Conservation (phyloP, 1,284 basidiomycete species). For the Malassezia nana region DNA sequence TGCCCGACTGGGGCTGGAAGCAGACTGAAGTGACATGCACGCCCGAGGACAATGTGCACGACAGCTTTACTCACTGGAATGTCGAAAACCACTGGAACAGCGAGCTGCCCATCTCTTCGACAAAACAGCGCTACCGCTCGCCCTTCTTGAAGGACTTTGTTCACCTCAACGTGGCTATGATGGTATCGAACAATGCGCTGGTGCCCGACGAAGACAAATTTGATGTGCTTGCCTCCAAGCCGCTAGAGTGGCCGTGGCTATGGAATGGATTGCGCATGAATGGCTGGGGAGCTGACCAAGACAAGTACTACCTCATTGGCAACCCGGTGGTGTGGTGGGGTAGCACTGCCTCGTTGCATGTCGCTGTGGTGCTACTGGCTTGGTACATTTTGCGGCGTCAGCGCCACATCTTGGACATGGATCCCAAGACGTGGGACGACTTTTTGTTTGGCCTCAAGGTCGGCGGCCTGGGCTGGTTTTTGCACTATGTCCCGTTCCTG, state of each 20-base stretch:
- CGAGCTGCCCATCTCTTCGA: constrained; percentile 65
- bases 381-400: constrained; percentile 75
- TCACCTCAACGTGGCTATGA: constrained; percentile 98
- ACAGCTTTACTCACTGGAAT: constrained; percentile 92
- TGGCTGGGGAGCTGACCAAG: constrained; percentile 77
- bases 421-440: constrained; percentile 77
- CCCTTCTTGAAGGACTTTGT: constrained; percentile 94
- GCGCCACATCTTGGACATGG: constrained; percentile 81
- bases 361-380: constrained; percentile 55
- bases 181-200: constrained; percentile 97
- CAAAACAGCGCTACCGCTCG: constrained; percentile 73
- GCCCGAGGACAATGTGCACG: constrained; percentile 71
- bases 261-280: constrained; percentile 77
- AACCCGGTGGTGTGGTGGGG: constrained; percentile 90
- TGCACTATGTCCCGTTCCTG: constrained; percentile 86
- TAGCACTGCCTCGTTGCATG: constrained; percentile 60
- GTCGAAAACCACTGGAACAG: constrained; percentile 95
- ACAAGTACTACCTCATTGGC: constrained; percentile 88
- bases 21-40: constrained; percentile 92
- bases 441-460: constrained; percentile 87
- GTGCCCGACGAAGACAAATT: constrained; percentile 95
- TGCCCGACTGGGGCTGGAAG: constrained; percentile 99
- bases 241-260: constrained; percentile 91
- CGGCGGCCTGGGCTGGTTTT: constrained; percentile 77
- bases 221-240: constrained; percentile 84